phyloP scores from a whole-genome alignment of 306 rosid genomes.

The Oemleria cerasiformis region DNA sequence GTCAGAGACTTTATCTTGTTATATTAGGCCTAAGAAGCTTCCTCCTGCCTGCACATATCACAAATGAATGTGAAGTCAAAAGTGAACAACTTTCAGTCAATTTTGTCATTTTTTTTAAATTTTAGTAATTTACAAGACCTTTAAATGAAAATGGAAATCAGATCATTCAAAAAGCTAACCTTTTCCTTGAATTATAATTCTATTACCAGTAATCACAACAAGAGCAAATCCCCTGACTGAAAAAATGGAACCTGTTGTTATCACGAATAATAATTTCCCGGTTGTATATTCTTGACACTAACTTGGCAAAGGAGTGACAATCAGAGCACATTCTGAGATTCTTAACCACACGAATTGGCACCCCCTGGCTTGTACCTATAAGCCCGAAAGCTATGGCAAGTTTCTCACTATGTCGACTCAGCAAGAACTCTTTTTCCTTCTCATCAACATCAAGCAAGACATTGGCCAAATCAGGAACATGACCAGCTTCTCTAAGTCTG shows the following conservation, averaged over 20 bases:
- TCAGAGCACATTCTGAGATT: constrained; percentile 73
- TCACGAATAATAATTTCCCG: constrained; percentile 68
- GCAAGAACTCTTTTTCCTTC: constrained; percentile 57
- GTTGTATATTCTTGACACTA: constrained; percentile 48
- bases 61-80: background rate
- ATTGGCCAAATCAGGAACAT: constrained; percentile 69
- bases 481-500: constrained; percentile 55
- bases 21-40: background rate
- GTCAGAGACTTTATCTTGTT: background rate
- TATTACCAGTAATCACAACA: constrained; percentile 70
- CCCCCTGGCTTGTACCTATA: constrained; percentile 39
- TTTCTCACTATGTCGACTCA: constrained; percentile 72
- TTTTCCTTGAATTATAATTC: constrained; percentile 14
- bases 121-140: background rate
- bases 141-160: background rate
- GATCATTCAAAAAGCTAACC: background rate
- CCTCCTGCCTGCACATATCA: background rate
- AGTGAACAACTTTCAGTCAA: background rate
- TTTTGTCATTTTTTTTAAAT: background rate
- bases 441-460: constrained; percentile 70
- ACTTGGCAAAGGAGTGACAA: constrained; percentile 71
- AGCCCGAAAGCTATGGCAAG: constrained; percentile 75
- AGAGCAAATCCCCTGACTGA: constrained; percentile 60
- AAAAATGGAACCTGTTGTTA: constrained; percentile 64
- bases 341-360: constrained; percentile 63